Percentiles rank a stretch among this genome's conserved stretches.
Evolutionary conservation across 495 filamentous ascomycete species (phyloP).

Genomic region (Melanomma pulvis-pyrius): DNA sequence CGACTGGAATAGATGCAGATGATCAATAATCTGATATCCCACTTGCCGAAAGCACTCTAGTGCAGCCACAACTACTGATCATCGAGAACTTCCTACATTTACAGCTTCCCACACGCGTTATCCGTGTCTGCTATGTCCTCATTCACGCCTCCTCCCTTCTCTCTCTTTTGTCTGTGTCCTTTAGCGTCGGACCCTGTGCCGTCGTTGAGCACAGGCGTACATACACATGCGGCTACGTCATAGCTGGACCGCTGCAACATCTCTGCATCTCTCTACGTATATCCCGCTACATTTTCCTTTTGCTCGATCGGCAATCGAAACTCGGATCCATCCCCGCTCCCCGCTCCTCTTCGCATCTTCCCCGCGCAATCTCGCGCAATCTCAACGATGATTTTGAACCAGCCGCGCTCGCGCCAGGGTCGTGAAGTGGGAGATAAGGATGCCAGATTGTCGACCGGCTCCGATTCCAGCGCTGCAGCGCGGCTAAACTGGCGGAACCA

Average conservation of each 20-base stretch:
- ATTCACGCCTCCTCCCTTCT: neutral
- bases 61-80: neutral
- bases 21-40: neutral
- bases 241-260: neutral
- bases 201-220: neutral
- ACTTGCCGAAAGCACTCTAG: neutral
- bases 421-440: neutral
- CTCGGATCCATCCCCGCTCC: neutral
- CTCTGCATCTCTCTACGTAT: neutral
- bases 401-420: neutral
- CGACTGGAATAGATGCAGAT: too few species aligned
- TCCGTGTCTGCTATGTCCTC: neutral
- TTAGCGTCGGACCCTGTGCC: neutral
- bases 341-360: neutral
- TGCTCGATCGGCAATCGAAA: neutral
- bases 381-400: neutral
- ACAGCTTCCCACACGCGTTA: neutral
- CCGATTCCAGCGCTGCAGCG: conserved; percentile 13
- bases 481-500: conserved; percentile 28
- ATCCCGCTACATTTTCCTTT: neutral
- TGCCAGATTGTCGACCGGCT: conserved; percentile 5
- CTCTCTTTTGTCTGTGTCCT: neutral
- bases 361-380: neutral
- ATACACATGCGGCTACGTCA: neutral
- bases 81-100: neutral